Evolutionary conservation across 306 rosid species (phyloP), one percentile per base, ranked within the genome.

Genomic region (Fragaria nilgerrensis): DNA sequence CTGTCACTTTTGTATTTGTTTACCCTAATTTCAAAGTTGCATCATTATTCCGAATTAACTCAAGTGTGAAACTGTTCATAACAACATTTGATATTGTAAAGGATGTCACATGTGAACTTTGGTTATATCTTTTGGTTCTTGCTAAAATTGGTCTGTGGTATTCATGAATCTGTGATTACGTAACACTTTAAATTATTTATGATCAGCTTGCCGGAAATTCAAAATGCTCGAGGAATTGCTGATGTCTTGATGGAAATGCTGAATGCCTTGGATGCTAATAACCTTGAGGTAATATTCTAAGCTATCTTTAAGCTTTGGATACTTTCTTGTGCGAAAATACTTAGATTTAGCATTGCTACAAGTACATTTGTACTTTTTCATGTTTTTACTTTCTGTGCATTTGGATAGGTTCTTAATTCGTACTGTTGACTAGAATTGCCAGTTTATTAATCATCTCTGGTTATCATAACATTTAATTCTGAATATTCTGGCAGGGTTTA

Each of bases 191-290:
- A 61, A 36, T 81, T 79, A 64, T 59, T 73, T 69, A 13, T 81
- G 44, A 80, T 78, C 89, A 96, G 99, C 89, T 80, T 87, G 78
- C 50, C 36, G 52, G 98, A 96, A 80, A 91, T 96, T 72, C 89
- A 86, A 82, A 92, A 85, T 86, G 97, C 98, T 75, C 82, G 83
- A 77, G 99, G 97, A 72, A 48, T 96, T 65, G 88, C 92, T 50
- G 94, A 91, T 86, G 91, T 96, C 59, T 88, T 96, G 84, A 85
- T 82, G 83, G 99, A 96, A 78, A 96, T 96, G 93, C 97, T 96
- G 70, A 82, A 83, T 72, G 98, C 92, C 29, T 87, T 92, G 92
- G 93, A 87, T 86, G 91, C 90, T 45, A 89, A 87, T 84, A 92
- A 82, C 48, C 87, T 89, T 36, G 85, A 86, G 98, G 99, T 92